Base-by-base conservation (phyloP, 2,329 filamentous ascomycete species). In the Cryphonectria japonica region DNA sequence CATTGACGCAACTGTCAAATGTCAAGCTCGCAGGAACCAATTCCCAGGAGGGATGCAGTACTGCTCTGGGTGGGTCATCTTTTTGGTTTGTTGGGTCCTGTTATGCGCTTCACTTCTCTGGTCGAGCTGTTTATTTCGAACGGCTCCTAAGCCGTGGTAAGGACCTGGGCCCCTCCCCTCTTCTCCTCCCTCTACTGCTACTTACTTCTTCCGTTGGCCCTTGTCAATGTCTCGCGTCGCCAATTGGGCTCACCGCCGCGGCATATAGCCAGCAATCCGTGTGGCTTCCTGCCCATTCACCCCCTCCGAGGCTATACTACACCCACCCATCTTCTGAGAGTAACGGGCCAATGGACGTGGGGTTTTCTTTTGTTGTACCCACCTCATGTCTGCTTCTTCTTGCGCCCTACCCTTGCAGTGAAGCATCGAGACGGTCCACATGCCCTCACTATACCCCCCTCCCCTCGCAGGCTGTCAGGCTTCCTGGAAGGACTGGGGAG, bases 401-500 rank as follows among this genome's bases (percentile, higher is more conserved):
- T 50, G 62, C 39, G 43, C 46, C 63, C 63, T 67, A 63, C 46
- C 70, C 46, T 69, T 63, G 67, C 67, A 70, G 39, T 43, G 16
- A 41, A 19, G 50, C 63, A 39, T 67, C 60, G 4, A 64, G 19
- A 19, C 22, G 41, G 26, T 32, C 14, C 50, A 41, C 61, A 37
- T 43, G 50, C 61, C 50, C 39, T 68, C 41, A 59, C 6, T 66
- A 50, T 57, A 57, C 57, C 63, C 41, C 63, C 32, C 60, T 32
- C 4, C 63, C 14, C 16, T 37, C 26, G 60, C 62, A 67, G 68
- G 67, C 63, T 37, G 29, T 73, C 72, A 71, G 72, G 68, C 72
- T 39, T 75, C 75, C 75, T 76, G 75, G 43, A 75, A 76, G 76
- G 71, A 62, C 73, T 64, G 59, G 64, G 7, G 7, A 61, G 39